Base-by-base conservation (phyloP, 2,329 filamentous ascomycete genomes). In the Exophiala aquamarina region DNA sequence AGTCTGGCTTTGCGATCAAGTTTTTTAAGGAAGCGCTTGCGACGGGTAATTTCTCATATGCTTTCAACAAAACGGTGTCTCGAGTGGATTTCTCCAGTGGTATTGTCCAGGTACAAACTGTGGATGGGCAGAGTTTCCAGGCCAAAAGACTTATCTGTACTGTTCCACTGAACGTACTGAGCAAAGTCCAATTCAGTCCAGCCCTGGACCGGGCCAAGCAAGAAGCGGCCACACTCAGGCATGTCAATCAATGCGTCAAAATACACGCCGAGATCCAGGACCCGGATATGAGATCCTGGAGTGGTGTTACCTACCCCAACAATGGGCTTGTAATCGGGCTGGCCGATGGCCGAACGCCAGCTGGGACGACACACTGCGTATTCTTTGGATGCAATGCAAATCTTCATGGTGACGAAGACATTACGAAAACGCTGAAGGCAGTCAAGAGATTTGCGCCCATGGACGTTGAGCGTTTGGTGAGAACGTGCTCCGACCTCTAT, bases 351-450 rank as follows among this genome's bases (percentile, higher is more conserved):
- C 66, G 63, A 0, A 73, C 70, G 0, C 68, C 70, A 0, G 64
- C 66, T 0, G 72, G 73, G 0, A 75, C 76, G 31, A 74, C 73
- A 0, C 74, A 77, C 28, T 59, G 76, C 1, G 74, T 77, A 0
- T 64, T 65, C 2, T 76, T 77, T 41, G 72, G 74, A 1, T 67
- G 66, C 0, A 54, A 64, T 2, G 56, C 67, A 10, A 70, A 70
- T n/a, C 66, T 76, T 3, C 61, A 73, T 2, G 70, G 70, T 0
- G 71, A 75, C 10, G 68, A 70, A 5, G 59, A 74, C 34, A 62
- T 73, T 2, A 49, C 67, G 2, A 50, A 55, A 18, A 66, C 63
- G 0, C 60, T 66, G 11, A 50, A 59, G n/a, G 65, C 67, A 0
- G 60, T 70, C 38, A 44, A 65, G 11, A 61, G 62, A 2, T 55